Base-by-base conservation (phyloP, 2,329 filamentous ascomycete species). In the Periconia sp. region DNA sequence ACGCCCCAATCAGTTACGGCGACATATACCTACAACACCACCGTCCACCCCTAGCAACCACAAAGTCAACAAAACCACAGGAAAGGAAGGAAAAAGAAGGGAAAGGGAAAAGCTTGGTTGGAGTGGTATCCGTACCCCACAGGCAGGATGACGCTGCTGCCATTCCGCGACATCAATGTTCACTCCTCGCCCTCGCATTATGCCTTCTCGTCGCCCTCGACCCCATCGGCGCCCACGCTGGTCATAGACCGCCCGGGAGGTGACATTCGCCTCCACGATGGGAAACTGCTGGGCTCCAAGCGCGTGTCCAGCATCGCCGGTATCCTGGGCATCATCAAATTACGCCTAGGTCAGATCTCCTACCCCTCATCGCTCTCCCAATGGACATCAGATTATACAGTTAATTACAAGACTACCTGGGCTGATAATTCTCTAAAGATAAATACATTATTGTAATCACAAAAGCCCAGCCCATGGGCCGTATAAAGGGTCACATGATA, bases 381-480 rank as follows among this genome's bases (percentile, higher is more conserved):
- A 11, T 37, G 11, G 23, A 27, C 23, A 27, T 27, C 23, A n/a
- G 10, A 41, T 23, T 45, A 30, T 41, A 45, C 65, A 41, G 45
- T 42, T 49, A 33, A 23, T 45, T 27, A 27, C 8, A 27, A 27
- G 23, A 27, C 8, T 8, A 27, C 51, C 47, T 41, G 50, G 31
- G 53, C 63, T 68, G 58, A 67, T 57, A 53, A 49, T 33, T 55
- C 52, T 49, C 44, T 40, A 30, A 60, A 86, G 85, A 99, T 82
- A 97, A 96, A 76, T 99, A 99, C 82, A 88, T 96, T 69, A 90
- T 99, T 70, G 84, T 96, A 69, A 96, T 99, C 74, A 97, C 90
- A 64, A 97, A 99, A 77, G 90, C 92, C 52, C 86, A 92, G 71
- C 89, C 92, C 37, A 86, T 97, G 75, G 94, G 93, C 56, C 86